A percentile compares a stretch with the other conserved stretches of the same genome.
Evolutionary conservation across 257 asterid genomes (phyloP).

Genomic region (Catharanthus roseus): DNA sequence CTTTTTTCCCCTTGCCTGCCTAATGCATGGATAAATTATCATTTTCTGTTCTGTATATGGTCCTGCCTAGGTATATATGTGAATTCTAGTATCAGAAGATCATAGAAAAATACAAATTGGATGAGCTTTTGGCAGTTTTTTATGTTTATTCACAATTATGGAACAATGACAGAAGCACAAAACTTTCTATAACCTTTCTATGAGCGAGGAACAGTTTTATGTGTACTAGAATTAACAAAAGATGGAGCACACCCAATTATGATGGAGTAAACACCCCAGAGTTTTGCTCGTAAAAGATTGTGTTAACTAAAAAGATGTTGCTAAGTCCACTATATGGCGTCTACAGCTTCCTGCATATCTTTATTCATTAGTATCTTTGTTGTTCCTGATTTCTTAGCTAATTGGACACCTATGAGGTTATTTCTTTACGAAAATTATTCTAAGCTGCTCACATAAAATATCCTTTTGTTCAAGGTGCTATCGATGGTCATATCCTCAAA

Average conservation of each 20-base stretch:
- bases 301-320: neutral
- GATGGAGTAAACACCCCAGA: neutral
- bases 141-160: neutral
- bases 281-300: neutral
- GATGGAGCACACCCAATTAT: neutral
- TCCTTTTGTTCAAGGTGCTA: neutral
- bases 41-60: neutral
- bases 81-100: neutral
- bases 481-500: neutral
- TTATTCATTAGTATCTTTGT: neutral
- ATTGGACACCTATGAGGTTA: neutral
- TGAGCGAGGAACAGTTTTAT: neutral
- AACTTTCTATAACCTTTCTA: neutral
- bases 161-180: neutral
- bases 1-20: neutral
- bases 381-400: neutral
- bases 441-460: too few relatives aligned
- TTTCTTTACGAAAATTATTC: neutral
- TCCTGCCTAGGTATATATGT: neutral
- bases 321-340: neutral
- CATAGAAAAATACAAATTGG: neutral
- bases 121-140: neutral
- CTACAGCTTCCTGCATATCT: neutral
- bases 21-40: neutral
- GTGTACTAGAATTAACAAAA: neutral